Conservation (phyloP, 2,329 filamentous ascomycete species). For the Beauveria bassiana region DNA sequence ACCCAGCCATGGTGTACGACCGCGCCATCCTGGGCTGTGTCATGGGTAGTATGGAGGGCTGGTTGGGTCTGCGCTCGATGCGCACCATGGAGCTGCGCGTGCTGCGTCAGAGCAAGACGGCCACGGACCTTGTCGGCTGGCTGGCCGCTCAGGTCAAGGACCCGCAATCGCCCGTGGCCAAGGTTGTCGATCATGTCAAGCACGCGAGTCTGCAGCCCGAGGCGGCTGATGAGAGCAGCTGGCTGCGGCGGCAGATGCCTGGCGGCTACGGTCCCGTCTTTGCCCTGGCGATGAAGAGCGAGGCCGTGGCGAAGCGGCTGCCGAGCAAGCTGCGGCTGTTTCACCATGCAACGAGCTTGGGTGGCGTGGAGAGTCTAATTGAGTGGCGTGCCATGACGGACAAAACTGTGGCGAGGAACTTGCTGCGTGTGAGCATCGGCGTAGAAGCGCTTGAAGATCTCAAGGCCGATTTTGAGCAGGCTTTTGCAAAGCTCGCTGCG, state of each 20-base stretch:
- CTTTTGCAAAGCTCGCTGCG: slow-evolving; percentile 46
- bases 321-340: slow-evolving; percentile 77
- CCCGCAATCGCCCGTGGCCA: slow-evolving; percentile 34
- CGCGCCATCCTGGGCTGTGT: slow-evolving; percentile 72
- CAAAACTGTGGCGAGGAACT: slow-evolving; percentile 55
- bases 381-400: slow-evolving; percentile 96
- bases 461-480: slow-evolving; percentile 62
- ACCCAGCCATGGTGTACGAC: slow-evolving; percentile 55
- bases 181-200: slow-evolving; percentile 52
- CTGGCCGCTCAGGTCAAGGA: slow-evolving; percentile 44
- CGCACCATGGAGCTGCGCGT: slow-evolving; percentile 82
- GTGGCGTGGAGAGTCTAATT: slow-evolving; percentile 90
- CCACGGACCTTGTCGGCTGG: slow-evolving; percentile 64
- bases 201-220: slow-evolving; percentile 76
- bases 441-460: slow-evolving; percentile 84
- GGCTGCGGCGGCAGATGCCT: slow-evolving; percentile 85
- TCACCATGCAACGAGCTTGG: slow-evolving; percentile 89
- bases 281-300: slow-evolving; percentile 56
- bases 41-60: slow-evolving; percentile 84
- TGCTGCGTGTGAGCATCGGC: slow-evolving; percentile 78
- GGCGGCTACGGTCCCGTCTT: slow-evolving; percentile 87
- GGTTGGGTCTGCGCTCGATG: slow-evolving; percentile 81
- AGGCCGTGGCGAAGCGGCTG: slow-evolving; percentile 55
- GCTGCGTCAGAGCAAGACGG: slow-evolving; percentile 64
- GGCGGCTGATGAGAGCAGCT: slow-evolving; percentile 49